Percentiles rank a stretch among this genome's conserved stretches.
These are phyloP conservation scores for Plantago lanceolata DNA, from an alignment of 305 asterid species.

Conservation along the genomic window DNA sequence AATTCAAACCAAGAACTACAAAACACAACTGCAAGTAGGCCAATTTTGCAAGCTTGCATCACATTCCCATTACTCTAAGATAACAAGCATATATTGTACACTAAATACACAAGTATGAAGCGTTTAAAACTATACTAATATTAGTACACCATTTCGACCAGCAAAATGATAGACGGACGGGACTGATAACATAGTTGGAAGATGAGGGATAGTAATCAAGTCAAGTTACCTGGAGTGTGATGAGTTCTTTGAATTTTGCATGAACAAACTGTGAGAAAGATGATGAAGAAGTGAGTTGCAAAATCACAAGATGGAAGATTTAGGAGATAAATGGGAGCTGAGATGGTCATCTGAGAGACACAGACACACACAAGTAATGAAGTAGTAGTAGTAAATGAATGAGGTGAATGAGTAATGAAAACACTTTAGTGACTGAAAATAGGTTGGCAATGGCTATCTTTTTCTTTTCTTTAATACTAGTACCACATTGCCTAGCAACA, in stretches of 20 bases:
- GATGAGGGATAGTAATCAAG: conserved; percentile 9
- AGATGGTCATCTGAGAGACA: conserved; percentile 36
- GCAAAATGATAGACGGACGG: no score
- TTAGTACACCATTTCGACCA: no score
- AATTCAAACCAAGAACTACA: no score
- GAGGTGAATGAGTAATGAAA: conserved; percentile 29
- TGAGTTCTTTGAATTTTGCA: conserved; percentile 60
- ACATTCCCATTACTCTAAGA: no score
- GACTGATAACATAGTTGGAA: no score
- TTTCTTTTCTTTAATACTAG: conserved; percentile 25
- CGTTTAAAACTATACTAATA: no score
- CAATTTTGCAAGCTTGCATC: no score
- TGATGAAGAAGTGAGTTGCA: no score
- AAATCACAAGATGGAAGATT: no score
- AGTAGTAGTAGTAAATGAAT: conserved; percentile 3
- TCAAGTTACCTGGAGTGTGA: conserved; percentile 32
- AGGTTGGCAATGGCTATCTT: conserved; percentile 49
- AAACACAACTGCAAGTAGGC: no score
- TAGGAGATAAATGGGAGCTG: conserved; percentile 27
- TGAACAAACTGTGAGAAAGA: conserved; percentile 35
- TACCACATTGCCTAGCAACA: conserved; percentile 1
- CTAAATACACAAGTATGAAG: no score
- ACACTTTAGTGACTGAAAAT: conserved; percentile 38
- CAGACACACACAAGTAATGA: not conserved
- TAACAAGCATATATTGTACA: no score